A percentile compares a stretch with the other conserved stretches of the same genome.
phyloP scores from a whole-genome alignment of 192 early-diverging fungal genomes.

The Backusella macrospora region DNA sequence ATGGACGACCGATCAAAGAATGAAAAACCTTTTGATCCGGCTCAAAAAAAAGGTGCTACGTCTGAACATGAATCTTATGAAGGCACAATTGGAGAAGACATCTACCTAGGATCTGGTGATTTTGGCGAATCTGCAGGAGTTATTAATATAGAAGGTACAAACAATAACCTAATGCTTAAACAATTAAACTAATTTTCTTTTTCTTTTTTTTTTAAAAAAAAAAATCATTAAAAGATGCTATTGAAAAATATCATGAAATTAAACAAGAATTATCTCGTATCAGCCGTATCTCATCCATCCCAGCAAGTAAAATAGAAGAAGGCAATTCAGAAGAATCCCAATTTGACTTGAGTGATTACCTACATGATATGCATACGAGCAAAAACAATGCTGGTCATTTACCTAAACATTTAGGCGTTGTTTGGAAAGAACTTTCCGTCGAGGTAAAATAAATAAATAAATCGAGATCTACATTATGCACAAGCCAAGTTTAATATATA shows the following conservation, averaged over 20 bases:
- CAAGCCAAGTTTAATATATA: not conserved
- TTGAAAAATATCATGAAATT: conserved; percentile 29
- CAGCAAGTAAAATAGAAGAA: conserved; percentile 29
- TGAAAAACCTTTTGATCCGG: not conserved
- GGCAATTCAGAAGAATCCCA: conserved; percentile 15
- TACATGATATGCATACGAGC: conserved; percentile 20
- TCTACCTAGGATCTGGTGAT: not conserved
- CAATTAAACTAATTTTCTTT: not conserved
- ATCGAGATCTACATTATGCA: not conserved
- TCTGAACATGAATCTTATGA: not conserved
- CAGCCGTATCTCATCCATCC: conserved; percentile 26
- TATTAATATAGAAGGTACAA: conserved; percentile 10
- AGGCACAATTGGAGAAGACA: not conserved
- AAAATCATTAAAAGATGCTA: conserved; percentile 27
- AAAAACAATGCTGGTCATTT: conserved; percentile 15
- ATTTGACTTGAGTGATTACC: conserved; percentile 33
- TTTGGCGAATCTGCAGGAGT: not conserved
- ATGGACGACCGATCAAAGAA: not conserved
- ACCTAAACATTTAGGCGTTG: conserved; percentile 32
- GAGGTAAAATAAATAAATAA: conserved; percentile 3
- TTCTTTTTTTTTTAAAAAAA: conserved; percentile 1
- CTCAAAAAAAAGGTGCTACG: not conserved
- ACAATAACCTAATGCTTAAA: not conserved
- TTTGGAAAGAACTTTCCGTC: conserved; percentile 38
- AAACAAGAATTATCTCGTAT: conserved; percentile 30